phyloP scores from a whole-genome alignment of 176 grass and related monocot species.

The Ensete ventricosum region DNA sequence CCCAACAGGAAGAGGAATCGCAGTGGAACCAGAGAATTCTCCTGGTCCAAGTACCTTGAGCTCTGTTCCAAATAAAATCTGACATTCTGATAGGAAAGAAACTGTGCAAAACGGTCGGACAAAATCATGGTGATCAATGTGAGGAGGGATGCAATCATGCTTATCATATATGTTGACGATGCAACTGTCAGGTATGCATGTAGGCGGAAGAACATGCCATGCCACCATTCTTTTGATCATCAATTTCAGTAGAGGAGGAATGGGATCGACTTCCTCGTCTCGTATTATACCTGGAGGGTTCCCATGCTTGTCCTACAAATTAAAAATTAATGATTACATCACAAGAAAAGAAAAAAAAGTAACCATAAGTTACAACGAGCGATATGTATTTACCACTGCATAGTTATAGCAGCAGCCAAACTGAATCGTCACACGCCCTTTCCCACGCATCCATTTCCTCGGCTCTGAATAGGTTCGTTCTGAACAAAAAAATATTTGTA shows the following conservation, averaged over 20 bases:
- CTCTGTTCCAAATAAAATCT: conserved; percentile 35
- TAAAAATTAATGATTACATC: background rate
- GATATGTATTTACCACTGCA: conserved; percentile 31
- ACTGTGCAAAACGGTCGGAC: conserved; percentile 50
- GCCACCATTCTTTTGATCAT: conserved; percentile 41
- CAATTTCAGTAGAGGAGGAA: conserved; percentile 29
- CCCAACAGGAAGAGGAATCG: conserved; percentile 32
- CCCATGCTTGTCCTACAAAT: conserved; percentile 29
- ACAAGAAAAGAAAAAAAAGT: background rate
- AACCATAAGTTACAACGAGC: background rate
- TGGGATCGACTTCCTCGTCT: conserved; percentile 33
- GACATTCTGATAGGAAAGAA: conserved; percentile 44
- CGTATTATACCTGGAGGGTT: conserved; percentile 49
- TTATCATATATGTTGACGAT: conserved; percentile 63
- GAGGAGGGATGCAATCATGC: conserved; percentile 60
- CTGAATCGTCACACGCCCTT: conserved; percentile 68
- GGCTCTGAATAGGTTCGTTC: conserved; percentile 70
- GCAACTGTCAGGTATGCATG: conserved; percentile 49
- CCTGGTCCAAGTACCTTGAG: conserved; percentile 24
- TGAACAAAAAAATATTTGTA: conserved; percentile 15
- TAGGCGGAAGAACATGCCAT: conserved; percentile 36
- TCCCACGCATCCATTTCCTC: conserved; percentile 86
- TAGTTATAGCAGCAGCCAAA: conserved; percentile 95
- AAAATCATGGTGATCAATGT: conserved; percentile 55
- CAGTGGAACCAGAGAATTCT: conserved; percentile 25